Conservation (phyloP, 2,329 filamentous ascomycete genomes). For the Trichoderma breve region DNA sequence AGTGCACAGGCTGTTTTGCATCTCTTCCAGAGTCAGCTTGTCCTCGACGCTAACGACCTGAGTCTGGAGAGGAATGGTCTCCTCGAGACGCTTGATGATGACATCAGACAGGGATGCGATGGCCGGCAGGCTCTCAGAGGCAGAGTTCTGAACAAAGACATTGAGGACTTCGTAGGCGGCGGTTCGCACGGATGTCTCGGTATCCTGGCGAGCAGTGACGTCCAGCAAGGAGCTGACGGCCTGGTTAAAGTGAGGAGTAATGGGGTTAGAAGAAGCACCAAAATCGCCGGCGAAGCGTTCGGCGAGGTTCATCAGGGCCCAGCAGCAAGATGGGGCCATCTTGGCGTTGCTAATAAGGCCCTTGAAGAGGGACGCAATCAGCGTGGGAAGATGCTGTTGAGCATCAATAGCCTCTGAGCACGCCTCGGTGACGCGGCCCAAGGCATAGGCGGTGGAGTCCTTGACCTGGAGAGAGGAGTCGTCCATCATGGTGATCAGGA, state of each 20-base stretch:
- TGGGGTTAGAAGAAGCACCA: conserved; percentile 71
- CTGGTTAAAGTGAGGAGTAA: conserved; percentile 90
- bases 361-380: conserved; percentile 86
- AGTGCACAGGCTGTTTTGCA: conserved; percentile 92
- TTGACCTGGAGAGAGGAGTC: conserved; percentile 86
- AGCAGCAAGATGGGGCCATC: conserved; percentile 98
- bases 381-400: conserved; percentile 72
- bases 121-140: conserved; percentile 76
- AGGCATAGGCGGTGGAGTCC: conserved; percentile 92
- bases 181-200: conserved; percentile 85
- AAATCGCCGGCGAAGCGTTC: conserved; percentile 90
- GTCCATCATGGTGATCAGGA: conserved; percentile 89
- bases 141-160: conserved; percentile 87
- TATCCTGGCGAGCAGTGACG: conserved; percentile 78
- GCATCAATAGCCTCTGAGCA: conserved; percentile 91
- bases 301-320: conserved; percentile 97
- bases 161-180: conserved; percentile 97
- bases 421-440: conserved; percentile 92
- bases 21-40: conserved; percentile 91
- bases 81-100: conserved; percentile 85
- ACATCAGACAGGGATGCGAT: conserved; percentile 83
- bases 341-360: conserved; percentile 88
- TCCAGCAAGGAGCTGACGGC: conserved; percentile 82
- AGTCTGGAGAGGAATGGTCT: conserved; percentile 81
- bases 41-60: conserved; percentile 98